Evolutionary conservation across 2,329 filamentous ascomycete genomes (phyloP), one percentile per base, ranked within the genome.

Genomic region (Penicillium digitatum): DNA sequence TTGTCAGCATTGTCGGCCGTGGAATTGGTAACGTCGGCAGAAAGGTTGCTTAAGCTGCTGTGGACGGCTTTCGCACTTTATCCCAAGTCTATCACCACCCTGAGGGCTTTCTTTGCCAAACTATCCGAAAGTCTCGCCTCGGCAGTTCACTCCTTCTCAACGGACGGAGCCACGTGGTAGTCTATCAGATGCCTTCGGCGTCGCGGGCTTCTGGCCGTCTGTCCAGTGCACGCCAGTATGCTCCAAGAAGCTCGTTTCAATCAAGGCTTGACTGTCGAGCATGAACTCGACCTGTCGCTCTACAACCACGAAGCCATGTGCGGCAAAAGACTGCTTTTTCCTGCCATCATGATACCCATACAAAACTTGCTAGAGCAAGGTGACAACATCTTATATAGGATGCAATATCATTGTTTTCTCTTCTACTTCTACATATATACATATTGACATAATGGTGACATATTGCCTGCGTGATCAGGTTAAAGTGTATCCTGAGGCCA

Each of bases 21-120:
- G 94, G 94, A 40, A 89, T 99, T 56, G 94, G 94, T 29, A 99
- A 97, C 71, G 89, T 97, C 46, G 93, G 93, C 50, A 85, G 92
- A 68, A 97, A 97, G 77, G 88, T 96, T 72, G 84, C 83, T 59
- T 87, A 73, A 78, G 64, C 39, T 55, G 64, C 22, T 50, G 20
- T 38, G 31, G 16, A 48, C 43, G 52, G 49, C 34, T 47, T 47
- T 50, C 38, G 35, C 38, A 32, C 32, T 43, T 26, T 34, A 51
- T 49, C 34, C 47, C 52, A 49, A 44, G 26, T 51, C 47, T 51
- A 29, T 31, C 35, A 49, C 16, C 38, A 50, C 49, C 31, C 43
- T 38, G 47, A 43, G 47, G 32, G 26, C 24, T 27, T 22, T 40
- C 14, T 38, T 47, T 32, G 20, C 49, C 42, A 38, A 24, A 31